Evolutionary conservation across 208 protist species (phyloP).

Genomic region (Lotmaria passim): DNA sequence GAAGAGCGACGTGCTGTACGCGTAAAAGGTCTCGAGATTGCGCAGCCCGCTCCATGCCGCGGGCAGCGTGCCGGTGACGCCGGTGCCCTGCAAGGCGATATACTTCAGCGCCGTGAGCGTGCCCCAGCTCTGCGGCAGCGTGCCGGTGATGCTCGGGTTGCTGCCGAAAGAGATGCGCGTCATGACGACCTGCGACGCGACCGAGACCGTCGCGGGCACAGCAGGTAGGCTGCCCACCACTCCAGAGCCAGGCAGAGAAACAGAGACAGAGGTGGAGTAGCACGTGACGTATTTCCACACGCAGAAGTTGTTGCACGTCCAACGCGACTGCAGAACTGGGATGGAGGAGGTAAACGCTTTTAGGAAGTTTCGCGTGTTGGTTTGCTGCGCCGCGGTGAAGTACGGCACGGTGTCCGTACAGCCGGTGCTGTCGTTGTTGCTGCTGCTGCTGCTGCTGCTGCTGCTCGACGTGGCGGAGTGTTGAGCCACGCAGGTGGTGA

Average conservation of each 20-base stretch:
- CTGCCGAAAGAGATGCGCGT: slow-evolving; percentile 47
- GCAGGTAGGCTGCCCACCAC: slow-evolving; percentile 37
- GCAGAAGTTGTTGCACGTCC: slow-evolving; percentile 24
- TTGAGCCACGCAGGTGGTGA: slow-evolving; percentile 41
- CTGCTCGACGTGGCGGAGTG: slow-evolving; percentile 5
- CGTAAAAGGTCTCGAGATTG: slow-evolving; percentile 19
- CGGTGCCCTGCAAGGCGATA: slow-evolving; percentile 12
- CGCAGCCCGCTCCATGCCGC: slow-evolving; percentile 1
- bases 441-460: slow-evolving; percentile 12
- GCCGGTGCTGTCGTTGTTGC: background rate
- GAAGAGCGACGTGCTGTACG: slow-evolving; percentile 16
- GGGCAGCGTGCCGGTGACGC: slow-evolving; percentile 13
- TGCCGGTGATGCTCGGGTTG: slow-evolving; percentile 22
- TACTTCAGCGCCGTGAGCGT: slow-evolving; percentile 10
- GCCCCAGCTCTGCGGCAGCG: slow-evolving; percentile 16
- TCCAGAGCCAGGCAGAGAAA: background rate
- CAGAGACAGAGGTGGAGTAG: background rate
- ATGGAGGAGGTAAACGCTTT: slow-evolving; percentile 7
- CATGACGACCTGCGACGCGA: slow-evolving; percentile 50
- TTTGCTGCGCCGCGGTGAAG: slow-evolving; percentile 15
- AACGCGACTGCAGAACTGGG: slow-evolving; percentile 6
- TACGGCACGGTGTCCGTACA: slow-evolving; percentile 11
- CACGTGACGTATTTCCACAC: slow-evolving; percentile 17
- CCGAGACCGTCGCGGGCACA: slow-evolving; percentile 30
- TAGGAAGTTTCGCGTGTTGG: slow-evolving; percentile 11